Percentiles rank a stretch among this genome's conserved stretches.
These are phyloP conservation scores for Tylopilus sp. DNA, from an alignment of 1,284 basidiomycete genomes.

Conservation along the genomic window DNA sequence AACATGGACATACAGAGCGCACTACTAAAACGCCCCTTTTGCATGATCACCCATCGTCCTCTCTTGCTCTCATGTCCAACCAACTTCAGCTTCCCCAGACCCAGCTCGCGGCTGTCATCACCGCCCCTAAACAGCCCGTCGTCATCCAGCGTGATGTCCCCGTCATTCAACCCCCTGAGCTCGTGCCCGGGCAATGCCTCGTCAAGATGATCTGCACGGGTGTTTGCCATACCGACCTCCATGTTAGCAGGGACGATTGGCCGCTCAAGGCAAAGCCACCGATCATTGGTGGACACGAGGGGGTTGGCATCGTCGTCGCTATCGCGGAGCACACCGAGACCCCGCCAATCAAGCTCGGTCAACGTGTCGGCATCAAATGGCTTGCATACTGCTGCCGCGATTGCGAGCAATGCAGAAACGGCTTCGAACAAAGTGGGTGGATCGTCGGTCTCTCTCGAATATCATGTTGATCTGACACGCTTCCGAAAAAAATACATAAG, in stretches of 20 bases:
- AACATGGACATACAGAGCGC: not conserved
- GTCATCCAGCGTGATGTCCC: conserved; percentile 62
- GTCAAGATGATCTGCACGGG: conserved; percentile 83
- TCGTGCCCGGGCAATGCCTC: conserved; percentile 85
- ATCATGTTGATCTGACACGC: too few relatives aligned
- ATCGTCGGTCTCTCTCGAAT: not conserved
- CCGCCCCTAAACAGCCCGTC: conserved; percentile 54
- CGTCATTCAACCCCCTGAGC: conserved; percentile 73
- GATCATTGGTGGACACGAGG: conserved; percentile 90
- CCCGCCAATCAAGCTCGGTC: conserved; percentile 77
- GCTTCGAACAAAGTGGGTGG: conserved; percentile 74
- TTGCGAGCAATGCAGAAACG: conserved; percentile 82
- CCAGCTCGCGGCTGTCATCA: conserved; percentile 73
- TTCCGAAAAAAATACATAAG: conserved; percentile 31
- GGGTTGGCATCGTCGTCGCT: conserved; percentile 81
- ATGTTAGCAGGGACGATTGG: conserved; percentile 81
- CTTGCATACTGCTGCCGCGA: conserved; percentile 75
- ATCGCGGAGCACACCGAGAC: conserved; percentile 75
- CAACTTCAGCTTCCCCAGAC: conserved; percentile 71
- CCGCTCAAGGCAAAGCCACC: conserved; percentile 75
- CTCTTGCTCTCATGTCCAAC: conserved; percentile 11
- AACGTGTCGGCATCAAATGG: conserved; percentile 93
- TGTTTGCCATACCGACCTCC: conserved; percentile 84
- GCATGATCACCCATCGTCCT: not conserved
- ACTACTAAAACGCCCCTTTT: not conserved